Base-by-base conservation (phyloP, 1,284 basidiomycete species). In the Pholiota adiposa region DNA sequence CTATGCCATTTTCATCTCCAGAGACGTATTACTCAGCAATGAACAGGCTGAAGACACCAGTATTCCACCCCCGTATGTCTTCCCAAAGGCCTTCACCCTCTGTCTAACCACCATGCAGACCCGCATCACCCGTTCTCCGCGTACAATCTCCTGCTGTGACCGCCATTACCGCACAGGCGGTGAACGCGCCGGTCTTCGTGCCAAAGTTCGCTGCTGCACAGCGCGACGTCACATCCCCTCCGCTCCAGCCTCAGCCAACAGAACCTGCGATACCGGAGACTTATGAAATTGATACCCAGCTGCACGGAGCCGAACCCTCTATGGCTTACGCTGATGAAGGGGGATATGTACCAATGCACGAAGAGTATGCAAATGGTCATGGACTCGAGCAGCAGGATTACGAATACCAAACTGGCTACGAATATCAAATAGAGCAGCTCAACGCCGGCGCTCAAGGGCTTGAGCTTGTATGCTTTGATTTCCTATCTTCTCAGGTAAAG, bases 121-220 rank as follows among this genome's bases (percentile, higher is more conserved):
- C 76, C 36, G 23, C 60, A 16, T 54, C 62, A 14, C 60, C 43
- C 65, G 83, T 81, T 60, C 69, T 76, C 43, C 72, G 64, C 58
- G 73, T 80, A 16, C 83, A 84, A 54, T 81, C 84, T n/a, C 71
- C 71, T 18, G 57, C 65, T 19, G 61, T 67, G 33, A 64, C 62
- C 29, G 54, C 70, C 16, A 65, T 77, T 52, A 69, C 77, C 14
- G 73, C 80, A 49, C 74, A 79, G 41, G 79, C 88, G 11, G 81
- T 89, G 60, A 87, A 93, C 69, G 93, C 93, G 0, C 93, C 93
- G 38, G 88, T 94, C 43, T 96, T 96, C 65, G 87, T 96, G 21
- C 93, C 93, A 34, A 94, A 92, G 73, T 76, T 81, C 21, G 55
- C 59, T 19, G 54, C 51, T 1, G 51, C 56, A 31, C 61, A 60